phyloP scores from a whole-genome alignment of 2,329 filamentous ascomycete genomes.

The Apiospora malaysiana region DNA sequence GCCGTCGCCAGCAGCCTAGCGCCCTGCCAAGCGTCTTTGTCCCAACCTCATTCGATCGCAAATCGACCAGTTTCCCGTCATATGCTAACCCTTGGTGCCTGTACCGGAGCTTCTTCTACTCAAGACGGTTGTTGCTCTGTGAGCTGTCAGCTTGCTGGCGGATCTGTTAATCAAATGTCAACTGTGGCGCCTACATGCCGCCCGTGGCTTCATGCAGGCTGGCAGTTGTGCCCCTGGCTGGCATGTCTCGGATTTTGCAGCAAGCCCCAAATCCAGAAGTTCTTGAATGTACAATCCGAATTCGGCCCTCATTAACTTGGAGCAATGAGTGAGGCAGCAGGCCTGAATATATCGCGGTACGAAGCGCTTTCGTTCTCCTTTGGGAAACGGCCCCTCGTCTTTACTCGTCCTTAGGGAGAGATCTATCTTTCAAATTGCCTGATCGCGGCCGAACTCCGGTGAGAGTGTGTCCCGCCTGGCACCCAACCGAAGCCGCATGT shows the following conservation, averaged over 20 bases:
- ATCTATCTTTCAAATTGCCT: slow-evolving; percentile 5
- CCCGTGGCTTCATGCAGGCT: not conserved
- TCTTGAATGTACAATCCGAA: not conserved
- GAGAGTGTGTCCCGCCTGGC: not conserved
- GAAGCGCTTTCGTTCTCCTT: not conserved
- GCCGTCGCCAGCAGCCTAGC: not conserved
- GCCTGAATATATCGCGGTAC: not conserved
- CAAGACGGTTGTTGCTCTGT: not conserved
- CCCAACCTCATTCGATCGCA: slow-evolving; percentile 8
- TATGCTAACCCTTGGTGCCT: not conserved
- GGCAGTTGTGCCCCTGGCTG: not conserved
- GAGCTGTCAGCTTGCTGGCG: not conserved
- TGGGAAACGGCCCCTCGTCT: not conserved
- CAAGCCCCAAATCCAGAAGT: not conserved
- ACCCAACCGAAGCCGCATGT: not conserved
- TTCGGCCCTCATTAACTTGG: slow-evolving; percentile 10
- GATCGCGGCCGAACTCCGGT: slow-evolving; percentile 7
- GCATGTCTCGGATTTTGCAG: not conserved
- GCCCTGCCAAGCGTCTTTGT: slow-evolving; percentile 4
- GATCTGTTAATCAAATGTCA: not conserved
- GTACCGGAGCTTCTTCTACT: not conserved
- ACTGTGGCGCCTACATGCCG: not conserved
- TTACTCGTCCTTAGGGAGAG: not conserved
- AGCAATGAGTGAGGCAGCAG: too few species aligned
- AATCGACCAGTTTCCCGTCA: not conserved